A percentile compares a stretch with the other conserved stretches of the same genome.
Evolutionary conservation across 257 asterid species (phyloP).

Genomic region (Anisodus tanguticus): DNA sequence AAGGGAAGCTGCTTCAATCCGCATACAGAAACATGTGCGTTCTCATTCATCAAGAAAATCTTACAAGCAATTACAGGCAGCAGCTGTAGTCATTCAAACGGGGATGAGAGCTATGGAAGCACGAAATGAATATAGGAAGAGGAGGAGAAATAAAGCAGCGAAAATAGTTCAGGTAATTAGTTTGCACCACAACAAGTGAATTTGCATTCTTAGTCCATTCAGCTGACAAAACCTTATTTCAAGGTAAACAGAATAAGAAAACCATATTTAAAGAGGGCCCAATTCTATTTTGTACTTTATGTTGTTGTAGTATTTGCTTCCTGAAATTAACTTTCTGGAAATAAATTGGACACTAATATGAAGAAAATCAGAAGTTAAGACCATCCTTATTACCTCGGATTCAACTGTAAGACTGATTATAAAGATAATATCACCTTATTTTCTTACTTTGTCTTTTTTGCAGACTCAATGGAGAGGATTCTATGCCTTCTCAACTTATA

Average conservation of each 20-base stretch:
- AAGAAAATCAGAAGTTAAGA: slow-evolving; percentile 19
- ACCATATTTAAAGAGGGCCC: neutral
- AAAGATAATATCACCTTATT: neutral
- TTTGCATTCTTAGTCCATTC: neutral
- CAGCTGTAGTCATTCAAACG: slow-evolving; percentile 80
- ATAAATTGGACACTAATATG: neutral
- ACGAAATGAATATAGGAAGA: slow-evolving; percentile 68
- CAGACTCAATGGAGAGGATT: slow-evolving; percentile 86
- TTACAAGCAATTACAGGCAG: slow-evolving; percentile 61
- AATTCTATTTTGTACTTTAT: neutral
- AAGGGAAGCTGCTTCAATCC: slow-evolving; percentile 84
- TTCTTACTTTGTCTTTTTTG: slow-evolving; percentile 29
- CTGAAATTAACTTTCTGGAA: neutral
- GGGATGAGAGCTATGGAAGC: slow-evolving; percentile 89
- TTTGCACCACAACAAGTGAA: slow-evolving; percentile 2
- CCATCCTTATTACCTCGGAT: neutral
- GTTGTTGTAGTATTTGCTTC: neutral
- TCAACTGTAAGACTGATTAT: neutral
- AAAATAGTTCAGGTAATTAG: slow-evolving; percentile 69
- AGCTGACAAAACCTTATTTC: slow-evolving; percentile 17
- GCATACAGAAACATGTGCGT: slow-evolving; percentile 81
- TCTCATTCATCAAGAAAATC: slow-evolving; percentile 69
- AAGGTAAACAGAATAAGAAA: slow-evolving; percentile 17
- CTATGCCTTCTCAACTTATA: slow-evolving; percentile 61
- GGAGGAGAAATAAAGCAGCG: slow-evolving; percentile 80